Evolutionary conservation across 108 stramenopile species (phyloP).

Genomic region (Fragilaria crotonensis): DNA sequence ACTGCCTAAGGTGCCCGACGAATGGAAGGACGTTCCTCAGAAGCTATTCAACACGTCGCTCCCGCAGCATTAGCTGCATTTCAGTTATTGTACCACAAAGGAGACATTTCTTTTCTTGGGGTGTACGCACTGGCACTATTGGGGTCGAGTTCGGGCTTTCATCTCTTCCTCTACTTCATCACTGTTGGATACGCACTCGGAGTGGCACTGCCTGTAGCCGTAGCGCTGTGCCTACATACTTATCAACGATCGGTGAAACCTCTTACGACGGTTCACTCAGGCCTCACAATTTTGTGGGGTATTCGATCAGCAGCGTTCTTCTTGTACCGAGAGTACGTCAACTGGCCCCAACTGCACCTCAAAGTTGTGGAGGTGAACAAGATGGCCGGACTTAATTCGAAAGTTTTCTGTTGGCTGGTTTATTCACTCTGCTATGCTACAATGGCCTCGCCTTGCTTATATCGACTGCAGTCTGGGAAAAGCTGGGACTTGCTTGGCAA

Average conservation of each 20-base stretch:
- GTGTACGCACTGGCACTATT: slow-evolving; percentile 21
- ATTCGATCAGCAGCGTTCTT: slow-evolving; percentile 38
- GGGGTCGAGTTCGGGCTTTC: slow-evolving; percentile 47
- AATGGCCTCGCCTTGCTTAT: slow-evolving; percentile 29
- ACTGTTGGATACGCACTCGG: slow-evolving; percentile 53
- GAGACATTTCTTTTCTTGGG: no score
- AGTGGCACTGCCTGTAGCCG: slow-evolving; percentile 24
- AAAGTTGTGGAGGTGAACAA: slow-evolving; percentile 24
- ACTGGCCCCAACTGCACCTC: slow-evolving; percentile 41
- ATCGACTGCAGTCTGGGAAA: slow-evolving; percentile 17
- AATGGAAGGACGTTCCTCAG: slow-evolving; percentile 77
- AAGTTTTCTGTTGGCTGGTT: slow-evolving; percentile 33
- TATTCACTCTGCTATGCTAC: slow-evolving; percentile 38
- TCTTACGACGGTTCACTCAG: slow-evolving; percentile 25
- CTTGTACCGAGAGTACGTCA: slow-evolving; percentile 38
- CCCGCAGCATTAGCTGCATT: no score
- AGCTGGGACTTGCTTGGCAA: slow-evolving; percentile 30
- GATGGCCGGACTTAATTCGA: slow-evolving; percentile 2
- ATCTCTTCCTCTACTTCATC: slow-evolving; percentile 51
- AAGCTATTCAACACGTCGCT: no score
- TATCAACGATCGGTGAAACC: slow-evolving; percentile 15
- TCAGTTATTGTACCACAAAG: no score
- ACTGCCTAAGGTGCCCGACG: slow-evolving; percentile 50
- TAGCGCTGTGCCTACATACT: slow-evolving; percentile 8
- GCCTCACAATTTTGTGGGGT: slow-evolving; percentile 37